Evolutionary conservation across 192 early-diverging fungal genomes (phyloP).

Genomic region (Irineochytrium annulatum): DNA sequence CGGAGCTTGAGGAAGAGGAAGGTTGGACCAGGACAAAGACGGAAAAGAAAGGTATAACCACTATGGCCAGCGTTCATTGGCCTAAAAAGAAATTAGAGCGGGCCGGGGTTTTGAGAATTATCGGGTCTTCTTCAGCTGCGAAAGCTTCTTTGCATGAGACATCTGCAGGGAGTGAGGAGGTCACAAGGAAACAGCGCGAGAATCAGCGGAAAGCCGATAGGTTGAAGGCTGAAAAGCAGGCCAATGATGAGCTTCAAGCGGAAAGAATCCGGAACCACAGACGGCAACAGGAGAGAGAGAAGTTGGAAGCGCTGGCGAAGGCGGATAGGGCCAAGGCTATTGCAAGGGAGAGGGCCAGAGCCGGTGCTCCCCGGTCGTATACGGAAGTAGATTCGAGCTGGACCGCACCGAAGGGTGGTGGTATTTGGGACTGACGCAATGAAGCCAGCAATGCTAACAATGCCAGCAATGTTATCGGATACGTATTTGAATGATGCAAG

Average conservation of each 20-base stretch:
- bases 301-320: slow-evolving; percentile 1
- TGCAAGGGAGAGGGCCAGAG: neutral
- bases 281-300: slow-evolving; percentile 12
- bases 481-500: no score
- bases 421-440: neutral
- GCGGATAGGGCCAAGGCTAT: slow-evolving; percentile 8
- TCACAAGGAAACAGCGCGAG: slow-evolving; percentile 35
- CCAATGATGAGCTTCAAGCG: slow-evolving; percentile 4
- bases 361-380: neutral
- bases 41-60: no score
- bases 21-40: no score
- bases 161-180: neutral
- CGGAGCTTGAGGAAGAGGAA: no score
- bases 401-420: neutral
- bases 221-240: slow-evolving; percentile 18
- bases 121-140: neutral
- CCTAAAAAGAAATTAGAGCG: no score
- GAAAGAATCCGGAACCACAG: slow-evolving; percentile 16
- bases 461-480: no score
- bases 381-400: no score
- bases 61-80: no score
- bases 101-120: no score
- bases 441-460: no score
- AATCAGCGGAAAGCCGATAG: slow-evolving; percentile 28
- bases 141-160: neutral